Percentiles rank a stretch among this genome's conserved stretches.
phyloP scores from a whole-genome alignment of 306 rosid genomes.

The Echinosophora koreensis region DNA sequence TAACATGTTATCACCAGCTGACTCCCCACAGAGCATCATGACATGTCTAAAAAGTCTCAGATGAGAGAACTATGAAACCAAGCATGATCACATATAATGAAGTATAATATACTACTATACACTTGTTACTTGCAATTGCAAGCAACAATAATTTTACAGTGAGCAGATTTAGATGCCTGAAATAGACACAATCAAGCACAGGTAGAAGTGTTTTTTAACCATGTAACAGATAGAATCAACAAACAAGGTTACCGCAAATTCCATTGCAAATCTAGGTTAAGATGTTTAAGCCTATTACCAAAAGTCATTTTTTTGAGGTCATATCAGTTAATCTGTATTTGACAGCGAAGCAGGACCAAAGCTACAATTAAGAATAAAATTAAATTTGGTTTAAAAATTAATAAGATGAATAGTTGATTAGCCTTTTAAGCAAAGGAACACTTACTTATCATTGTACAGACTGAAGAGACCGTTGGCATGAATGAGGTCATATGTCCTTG shows the following conservation, averaged over 20 bases:
- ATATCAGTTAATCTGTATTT: conserved; percentile 1
- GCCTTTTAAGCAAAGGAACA: conserved; percentile 7
- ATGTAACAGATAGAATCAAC: not conserved
- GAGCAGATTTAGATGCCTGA: not conserved
- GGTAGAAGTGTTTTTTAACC: not conserved
- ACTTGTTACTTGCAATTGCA: not conserved
- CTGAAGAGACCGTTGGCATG: conserved; percentile 54
- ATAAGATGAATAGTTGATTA: conserved; percentile 6
- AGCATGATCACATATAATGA: not conserved
- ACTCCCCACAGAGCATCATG: not conserved
- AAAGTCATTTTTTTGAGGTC: conserved; percentile 14
- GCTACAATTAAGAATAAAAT: not conserved
- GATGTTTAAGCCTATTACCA: not conserved
- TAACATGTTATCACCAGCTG: not conserved
- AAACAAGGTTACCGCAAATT: conserved; percentile 10
- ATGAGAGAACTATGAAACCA: not conserved
- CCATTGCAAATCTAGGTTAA: conserved; percentile 13
- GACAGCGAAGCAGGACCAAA: not conserved
- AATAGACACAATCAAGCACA: conserved; percentile 13
- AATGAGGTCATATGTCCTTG: conserved; percentile 55
- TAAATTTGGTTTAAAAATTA: not conserved
- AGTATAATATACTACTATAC: not conserved
- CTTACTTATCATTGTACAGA: conserved; percentile 51
- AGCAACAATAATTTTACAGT: not conserved
- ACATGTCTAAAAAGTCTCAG: not conserved